Evolutionary conservation across 306 rosid genomes (phyloP).

Genomic region (Canavalia gladiata): DNA sequence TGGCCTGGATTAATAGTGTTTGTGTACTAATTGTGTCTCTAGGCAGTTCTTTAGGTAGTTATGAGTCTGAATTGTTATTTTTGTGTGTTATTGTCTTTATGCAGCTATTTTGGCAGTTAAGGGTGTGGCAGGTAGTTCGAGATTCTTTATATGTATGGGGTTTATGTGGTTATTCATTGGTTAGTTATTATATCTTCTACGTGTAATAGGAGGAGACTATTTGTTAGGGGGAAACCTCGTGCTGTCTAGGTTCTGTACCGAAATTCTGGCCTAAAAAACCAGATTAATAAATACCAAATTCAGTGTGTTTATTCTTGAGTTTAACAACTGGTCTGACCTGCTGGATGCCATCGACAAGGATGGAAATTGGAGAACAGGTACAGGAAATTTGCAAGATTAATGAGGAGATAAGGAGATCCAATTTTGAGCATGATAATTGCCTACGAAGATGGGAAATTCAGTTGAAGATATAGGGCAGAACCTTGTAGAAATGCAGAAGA

Average conservation of each 20-base stretch:
- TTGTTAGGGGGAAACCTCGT: no score
- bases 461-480: neutral
- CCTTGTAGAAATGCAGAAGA: neutral
- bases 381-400: neutral
- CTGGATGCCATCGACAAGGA: no score
- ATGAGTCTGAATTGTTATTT: neutral
- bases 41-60: neutral
- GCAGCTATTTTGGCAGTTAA: no score
- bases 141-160: no score
- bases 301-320: neutral
- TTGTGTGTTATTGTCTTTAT: no score
- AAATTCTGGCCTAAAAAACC: no score
- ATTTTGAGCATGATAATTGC: neutral
- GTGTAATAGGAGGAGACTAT: no score
- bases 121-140: no score
- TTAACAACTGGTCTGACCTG: neutral
- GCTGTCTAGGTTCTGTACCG: no score
- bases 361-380: neutral
- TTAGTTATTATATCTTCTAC: no score
- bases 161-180: no score
- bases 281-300: neutral
- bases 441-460: neutral
- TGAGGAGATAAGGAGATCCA: neutral
- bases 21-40: neutral
- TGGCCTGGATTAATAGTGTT: neutral